A percentile compares a stretch with the other conserved stretches of the same genome.
Conservation (phyloP, 768 basidiomycete genomes). For the Naganishia randhawae region DNA sequence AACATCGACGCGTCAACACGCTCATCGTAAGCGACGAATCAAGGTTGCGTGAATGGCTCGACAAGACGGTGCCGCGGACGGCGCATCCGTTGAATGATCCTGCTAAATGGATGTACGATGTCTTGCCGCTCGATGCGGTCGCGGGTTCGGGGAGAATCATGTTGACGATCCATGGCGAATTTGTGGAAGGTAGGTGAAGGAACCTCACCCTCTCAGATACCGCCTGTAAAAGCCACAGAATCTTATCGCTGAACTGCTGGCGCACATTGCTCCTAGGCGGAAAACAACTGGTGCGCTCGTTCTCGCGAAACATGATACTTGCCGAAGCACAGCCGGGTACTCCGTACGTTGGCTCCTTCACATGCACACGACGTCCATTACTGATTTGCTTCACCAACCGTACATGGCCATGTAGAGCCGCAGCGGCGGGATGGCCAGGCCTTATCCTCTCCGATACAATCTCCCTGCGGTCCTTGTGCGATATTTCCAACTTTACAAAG, state of each 20-base stretch:
- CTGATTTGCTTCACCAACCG: background rate
- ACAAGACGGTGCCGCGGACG: conserved; percentile 64
- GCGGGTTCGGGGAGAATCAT: conserved; percentile 54
- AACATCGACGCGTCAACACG: conserved; percentile 48
- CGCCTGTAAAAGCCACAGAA: too few relatives aligned
- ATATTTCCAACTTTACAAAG: conserved; percentile 69
- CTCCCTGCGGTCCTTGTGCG: conserved; percentile 77
- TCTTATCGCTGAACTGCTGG: background rate
- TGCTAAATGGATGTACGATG: conserved; percentile 81
- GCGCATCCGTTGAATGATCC: conserved; percentile 75
- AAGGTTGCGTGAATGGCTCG: conserved; percentile 61
- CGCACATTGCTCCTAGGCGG: conserved; percentile 61
- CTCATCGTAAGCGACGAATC: conserved; percentile 65
- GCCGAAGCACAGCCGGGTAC: conserved; percentile 76
- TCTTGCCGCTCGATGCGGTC: conserved; percentile 60
- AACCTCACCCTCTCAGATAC: too few relatives aligned
- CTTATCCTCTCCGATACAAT: conserved; percentile 83
- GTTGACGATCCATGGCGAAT: conserved; percentile 83
- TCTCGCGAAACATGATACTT: conserved; percentile 86
- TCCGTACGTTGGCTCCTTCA: conserved; percentile 58
- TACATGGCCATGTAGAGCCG: conserved; percentile 61
- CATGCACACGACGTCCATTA: background rate
- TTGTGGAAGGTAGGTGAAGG: conserved; percentile 68
- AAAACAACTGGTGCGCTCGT: conserved; percentile 63
- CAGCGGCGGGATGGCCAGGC: conserved; percentile 80